Evolutionary conservation across 306 rosid genomes (phyloP), one percentile per base, ranked within the genome.

Genomic region (Cicer yamashitae): DNA sequence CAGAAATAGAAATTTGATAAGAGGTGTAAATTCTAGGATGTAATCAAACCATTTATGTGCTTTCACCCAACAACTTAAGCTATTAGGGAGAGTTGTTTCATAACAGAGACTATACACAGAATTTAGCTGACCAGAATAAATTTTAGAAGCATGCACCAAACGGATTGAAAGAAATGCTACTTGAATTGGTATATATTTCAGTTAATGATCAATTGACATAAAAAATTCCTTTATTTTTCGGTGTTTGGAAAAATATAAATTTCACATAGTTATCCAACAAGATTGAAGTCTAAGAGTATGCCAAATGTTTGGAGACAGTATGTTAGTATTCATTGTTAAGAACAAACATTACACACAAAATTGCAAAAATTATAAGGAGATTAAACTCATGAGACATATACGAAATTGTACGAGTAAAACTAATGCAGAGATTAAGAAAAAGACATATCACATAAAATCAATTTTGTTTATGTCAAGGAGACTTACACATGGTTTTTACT

Each of bases 131-230:
- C 58, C 43, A 12, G 70, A 62, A 72, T 76, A 15, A 76, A 56
- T 66, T 71, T 52, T 70, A 77, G 70, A 68, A 84, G 70, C 61
- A 56, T 48, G 60, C 13, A 83, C 59, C 73, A 37, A 30, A 46
- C 64, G 44, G 70, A 62, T 57, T 30, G 71, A 61, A 67, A 59
- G 5, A 61, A 9, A 73, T 75, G 74, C 15, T 51, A 79, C 48
- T 48, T 40, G 47, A 54, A 34, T 13, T 62, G 38, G 71, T 38
- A 61, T 11, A 8, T 10, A 40, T 47, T 73, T 63, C 68, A 37
- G 54, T 6, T 13, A 14, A 74, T 18, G 62, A 74, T 6, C 0
- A 46, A 41, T 62, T 46, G 53, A 70, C 74, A 78, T 62, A 48
- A 54, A 69, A 57, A 52, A 3, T 10, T 65, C 50, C 25, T 25